phyloP scores from a whole-genome alignment of 768 basidiomycete genomes.

The Russula lepida region DNA sequence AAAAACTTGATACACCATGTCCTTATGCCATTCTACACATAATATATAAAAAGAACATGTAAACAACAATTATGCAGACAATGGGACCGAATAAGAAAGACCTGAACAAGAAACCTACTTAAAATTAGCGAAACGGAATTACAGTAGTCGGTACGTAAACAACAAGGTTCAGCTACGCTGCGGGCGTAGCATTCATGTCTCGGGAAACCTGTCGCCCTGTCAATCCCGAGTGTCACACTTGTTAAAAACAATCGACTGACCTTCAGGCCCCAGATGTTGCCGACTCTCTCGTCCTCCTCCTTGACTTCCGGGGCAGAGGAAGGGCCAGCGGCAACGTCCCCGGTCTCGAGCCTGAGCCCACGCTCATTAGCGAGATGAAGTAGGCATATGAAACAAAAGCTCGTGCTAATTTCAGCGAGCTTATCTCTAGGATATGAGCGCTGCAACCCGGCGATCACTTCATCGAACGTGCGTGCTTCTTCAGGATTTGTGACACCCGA shows the following conservation, averaged over 20 bases:
- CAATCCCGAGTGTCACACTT: background rate
- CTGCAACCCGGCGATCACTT: conserved; percentile 77
- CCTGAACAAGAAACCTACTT: background rate
- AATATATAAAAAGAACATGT: background rate
- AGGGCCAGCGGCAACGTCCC: conserved; percentile 26
- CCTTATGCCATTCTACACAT: background rate
- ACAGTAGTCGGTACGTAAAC: background rate
- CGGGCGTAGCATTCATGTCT: conserved; percentile 32
- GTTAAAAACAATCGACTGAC: conserved; percentile 30
- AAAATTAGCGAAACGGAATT: background rate
- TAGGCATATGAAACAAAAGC: conserved; percentile 98
- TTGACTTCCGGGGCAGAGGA: conserved; percentile 31
- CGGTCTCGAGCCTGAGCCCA: conserved; percentile 71
- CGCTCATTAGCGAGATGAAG: conserved; percentile 96
- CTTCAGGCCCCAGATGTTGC: conserved; percentile 70
- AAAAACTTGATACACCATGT: conserved; percentile 8
- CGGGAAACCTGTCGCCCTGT: conserved; percentile 34
- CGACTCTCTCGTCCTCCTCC: conserved; percentile 42
- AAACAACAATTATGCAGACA: background rate
- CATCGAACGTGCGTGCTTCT: conserved; percentile 63
- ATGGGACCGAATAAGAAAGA: background rate
- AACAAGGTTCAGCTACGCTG: conserved; percentile 17
- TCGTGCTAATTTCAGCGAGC: conserved; percentile 97
- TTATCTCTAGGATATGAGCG: conserved; percentile 83
- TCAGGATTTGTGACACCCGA: conserved; percentile 44